These are phyloP conservation scores for Gossypium davidsonii DNA, from an alignment of 441 rosid genomes.

Conservation along the genomic window DNA sequence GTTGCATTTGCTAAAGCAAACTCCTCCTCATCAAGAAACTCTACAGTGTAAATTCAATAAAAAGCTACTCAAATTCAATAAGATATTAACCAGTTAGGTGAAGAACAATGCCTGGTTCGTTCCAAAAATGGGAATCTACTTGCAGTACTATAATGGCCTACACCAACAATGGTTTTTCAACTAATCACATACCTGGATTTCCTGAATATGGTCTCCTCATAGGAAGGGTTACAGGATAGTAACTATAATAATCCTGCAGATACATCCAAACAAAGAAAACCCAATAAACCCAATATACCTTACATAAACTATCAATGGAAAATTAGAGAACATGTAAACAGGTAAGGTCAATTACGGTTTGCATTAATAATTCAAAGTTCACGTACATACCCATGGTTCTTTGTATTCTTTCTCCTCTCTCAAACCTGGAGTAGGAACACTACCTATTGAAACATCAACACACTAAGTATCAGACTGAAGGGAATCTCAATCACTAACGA, in stretches of 20 bases:
- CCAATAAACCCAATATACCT: not conserved
- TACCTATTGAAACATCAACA: slow-evolving; percentile 30
- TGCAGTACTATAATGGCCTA: not conserved
- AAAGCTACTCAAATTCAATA: slow-evolving; percentile 12
- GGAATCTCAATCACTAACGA: slow-evolving; percentile 2
- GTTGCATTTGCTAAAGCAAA: slow-evolving; percentile 25
- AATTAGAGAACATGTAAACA: not conserved
- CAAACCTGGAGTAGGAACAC: slow-evolving; percentile 27
- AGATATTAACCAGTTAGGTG: not conserved
- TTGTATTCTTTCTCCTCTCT: slow-evolving; percentile 45
- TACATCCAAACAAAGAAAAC: slow-evolving; percentile 2
- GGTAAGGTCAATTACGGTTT: not conserved
- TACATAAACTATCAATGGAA: not conserved
- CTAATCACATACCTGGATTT: slow-evolving; percentile 51
- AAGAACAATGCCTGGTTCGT: not conserved
- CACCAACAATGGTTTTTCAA: not conserved
- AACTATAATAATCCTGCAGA: slow-evolving; percentile 56
- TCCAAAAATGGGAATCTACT: not conserved
- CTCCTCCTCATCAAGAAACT: slow-evolving; percentile 52
- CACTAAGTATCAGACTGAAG: not conserved
- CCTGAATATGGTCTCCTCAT: slow-evolving; percentile 67
- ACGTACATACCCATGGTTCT: slow-evolving; percentile 74
- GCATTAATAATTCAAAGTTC: slow-evolving; percentile 12
- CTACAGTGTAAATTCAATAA: slow-evolving; percentile 25
- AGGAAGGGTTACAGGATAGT: slow-evolving; percentile 73